These are phyloP conservation scores for Paratinospora sagittata DNA, from an alignment of 164 flowering plant genomes.

Conservation along the genomic window DNA sequence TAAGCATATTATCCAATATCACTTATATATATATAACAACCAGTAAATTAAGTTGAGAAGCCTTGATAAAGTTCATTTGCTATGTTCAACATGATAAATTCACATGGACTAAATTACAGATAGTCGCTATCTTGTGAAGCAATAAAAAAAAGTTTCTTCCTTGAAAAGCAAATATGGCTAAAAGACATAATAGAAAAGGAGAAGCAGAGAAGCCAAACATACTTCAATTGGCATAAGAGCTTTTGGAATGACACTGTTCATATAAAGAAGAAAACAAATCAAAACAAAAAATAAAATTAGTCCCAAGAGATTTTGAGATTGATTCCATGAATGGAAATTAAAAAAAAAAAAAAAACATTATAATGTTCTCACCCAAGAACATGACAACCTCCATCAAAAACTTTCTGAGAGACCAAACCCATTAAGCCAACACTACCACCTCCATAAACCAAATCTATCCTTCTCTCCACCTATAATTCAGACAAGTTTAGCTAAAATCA, in stretches of 20 bases:
- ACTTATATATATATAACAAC: too few species aligned
- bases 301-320: conserved; percentile 8
- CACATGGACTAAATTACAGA: neutral
- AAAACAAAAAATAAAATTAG: conserved; percentile 4
- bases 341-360: neutral
- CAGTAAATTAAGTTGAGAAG: neutral
- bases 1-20: conserved; percentile 3
- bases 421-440: conserved; percentile 96
- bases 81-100: too few species aligned
- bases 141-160: neutral
- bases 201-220: conserved; percentile 9
- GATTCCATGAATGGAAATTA: neutral
- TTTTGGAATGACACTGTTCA: conserved; percentile 79
- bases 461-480: conserved; percentile 64
- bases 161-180: neutral
- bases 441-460: conserved; percentile 88
- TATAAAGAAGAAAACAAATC: conserved; percentile 12
- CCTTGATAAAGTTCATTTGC: neutral
- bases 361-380: conserved; percentile 71
- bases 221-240: conserved; percentile 95
- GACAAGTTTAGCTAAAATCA: neutral
- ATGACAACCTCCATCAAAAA: conserved; percentile 72
- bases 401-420: conserved; percentile 76
- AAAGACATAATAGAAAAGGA: neutral
- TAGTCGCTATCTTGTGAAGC: neutral